These are phyloP conservation scores for Aspergillus melleus DNA, from an alignment of 2,329 filamentous ascomycete genomes.

Conservation along the genomic window DNA sequence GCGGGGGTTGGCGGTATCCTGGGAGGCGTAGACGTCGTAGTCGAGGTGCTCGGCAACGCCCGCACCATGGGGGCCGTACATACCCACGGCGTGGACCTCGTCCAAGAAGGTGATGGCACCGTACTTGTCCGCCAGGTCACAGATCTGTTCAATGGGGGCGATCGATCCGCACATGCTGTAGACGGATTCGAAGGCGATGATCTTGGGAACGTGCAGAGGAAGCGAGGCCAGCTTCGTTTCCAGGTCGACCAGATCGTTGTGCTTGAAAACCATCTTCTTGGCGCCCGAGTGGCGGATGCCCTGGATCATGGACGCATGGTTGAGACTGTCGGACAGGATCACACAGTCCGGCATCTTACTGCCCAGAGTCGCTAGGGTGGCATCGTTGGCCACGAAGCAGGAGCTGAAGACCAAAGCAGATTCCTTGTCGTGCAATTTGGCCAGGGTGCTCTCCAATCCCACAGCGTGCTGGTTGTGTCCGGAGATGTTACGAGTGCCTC, in stretches of 20 bases:
- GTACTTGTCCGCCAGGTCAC: constrained; percentile 95
- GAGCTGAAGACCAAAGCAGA: constrained; percentile 92
- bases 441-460: constrained; percentile 75
- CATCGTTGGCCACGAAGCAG: constrained; percentile 98
- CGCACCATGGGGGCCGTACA: constrained; percentile 95
- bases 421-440: constrained; percentile 88
- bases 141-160: constrained; percentile 92
- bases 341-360: constrained; percentile 96
- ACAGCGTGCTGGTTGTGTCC: constrained; percentile 96
- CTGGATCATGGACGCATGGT: constrained; percentile 99
- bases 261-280: constrained; percentile 97
- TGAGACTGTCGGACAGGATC: constrained; percentile 94
- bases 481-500: constrained; percentile 95
- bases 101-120: constrained; percentile 96
- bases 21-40: constrained; percentile 78
- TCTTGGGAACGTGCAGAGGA: constrained; percentile 83
- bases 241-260: constrained; percentile 92
- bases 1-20: constrained; percentile 55
- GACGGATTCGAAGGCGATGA: constrained; percentile 97
- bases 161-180: constrained; percentile 99
- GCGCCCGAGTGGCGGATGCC: constrained; percentile 96
- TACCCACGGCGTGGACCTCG: constrained; percentile 97
- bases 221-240: constrained; percentile 90
- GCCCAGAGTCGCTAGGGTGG: constrained; percentile 92
- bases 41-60: constrained; percentile 97